Evolutionary conservation across 1,284 basidiomycete species (phyloP).

Genomic region (Cryptococcus sp.): DNA sequence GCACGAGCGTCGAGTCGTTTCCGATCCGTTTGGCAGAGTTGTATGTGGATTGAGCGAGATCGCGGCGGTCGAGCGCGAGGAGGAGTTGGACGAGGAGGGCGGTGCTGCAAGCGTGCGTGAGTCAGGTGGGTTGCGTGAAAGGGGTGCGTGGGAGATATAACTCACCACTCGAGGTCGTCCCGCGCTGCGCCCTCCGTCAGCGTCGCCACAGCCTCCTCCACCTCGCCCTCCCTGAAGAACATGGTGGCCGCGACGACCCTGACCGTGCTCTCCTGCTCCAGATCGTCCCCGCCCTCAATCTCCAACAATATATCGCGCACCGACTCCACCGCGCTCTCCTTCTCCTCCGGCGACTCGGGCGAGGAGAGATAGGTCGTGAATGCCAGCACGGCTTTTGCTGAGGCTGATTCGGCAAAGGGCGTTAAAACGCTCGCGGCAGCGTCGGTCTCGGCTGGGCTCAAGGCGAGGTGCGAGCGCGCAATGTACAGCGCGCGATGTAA

Average conservation of each 20-base stretch:
- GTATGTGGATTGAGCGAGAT: slow-evolving; percentile 82
- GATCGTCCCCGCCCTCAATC: slow-evolving; percentile 69
- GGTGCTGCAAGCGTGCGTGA: slow-evolving; percentile 58
- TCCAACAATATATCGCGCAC: slow-evolving; percentile 83
- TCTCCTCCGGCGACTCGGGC: slow-evolving; percentile 48
- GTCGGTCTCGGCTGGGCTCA: slow-evolving; percentile 63
- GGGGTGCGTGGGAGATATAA: not conserved
- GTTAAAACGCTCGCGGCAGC: slow-evolving; percentile 60
- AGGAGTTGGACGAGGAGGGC: slow-evolving; percentile 80
- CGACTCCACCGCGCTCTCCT: slow-evolving; percentile 68
- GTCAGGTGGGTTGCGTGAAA: not conserved
- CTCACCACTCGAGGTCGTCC: slow-evolving; percentile 83
- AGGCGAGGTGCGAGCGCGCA: slow-evolving; percentile 78
- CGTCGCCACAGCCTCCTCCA: slow-evolving; percentile 88
- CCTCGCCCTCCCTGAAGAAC: slow-evolving; percentile 77
- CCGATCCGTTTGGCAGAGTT: slow-evolving; percentile 78
- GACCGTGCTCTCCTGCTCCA: slow-evolving; percentile 67
- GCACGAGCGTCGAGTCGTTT: slow-evolving; percentile 84
- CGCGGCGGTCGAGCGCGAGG: slow-evolving; percentile 77
- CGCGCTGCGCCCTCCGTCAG: slow-evolving; percentile 69
- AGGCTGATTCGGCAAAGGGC: slow-evolving; percentile 57
- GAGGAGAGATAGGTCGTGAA: slow-evolving; percentile 66
- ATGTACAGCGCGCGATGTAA: slow-evolving; percentile 67
- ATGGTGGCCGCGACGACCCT: slow-evolving; percentile 78
- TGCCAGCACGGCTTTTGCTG: slow-evolving; percentile 69